Evolutionary conservation across 768 basidiomycete species (phyloP).

Genomic region (Collybiopsis confluens): DNA sequence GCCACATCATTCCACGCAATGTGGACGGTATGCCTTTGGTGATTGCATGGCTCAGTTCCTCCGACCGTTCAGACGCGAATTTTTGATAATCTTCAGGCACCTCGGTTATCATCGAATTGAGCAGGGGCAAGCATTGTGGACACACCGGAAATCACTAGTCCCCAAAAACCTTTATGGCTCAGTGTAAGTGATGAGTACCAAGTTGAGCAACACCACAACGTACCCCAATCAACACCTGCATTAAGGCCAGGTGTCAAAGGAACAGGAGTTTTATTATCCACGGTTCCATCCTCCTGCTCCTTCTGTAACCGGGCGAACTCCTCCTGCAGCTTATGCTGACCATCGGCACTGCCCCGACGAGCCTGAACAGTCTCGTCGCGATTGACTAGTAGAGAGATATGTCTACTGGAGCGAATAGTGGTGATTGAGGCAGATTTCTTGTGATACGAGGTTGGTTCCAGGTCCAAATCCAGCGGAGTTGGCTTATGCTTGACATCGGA

Average conservation of each 20-base stretch:
- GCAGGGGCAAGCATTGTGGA: conserved; percentile 7
- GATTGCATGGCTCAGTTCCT: conserved; percentile 83
- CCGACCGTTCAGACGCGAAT: conserved; percentile 76
- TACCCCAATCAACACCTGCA: conserved; percentile 72
- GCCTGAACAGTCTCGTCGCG: conserved; percentile 38
- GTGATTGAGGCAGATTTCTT: conserved; percentile 62
- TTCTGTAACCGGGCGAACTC: conserved; percentile 69
- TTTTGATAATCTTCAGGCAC: conserved; percentile 68
- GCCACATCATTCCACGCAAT: conserved; percentile 93
- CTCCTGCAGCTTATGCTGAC: conserved; percentile 68
- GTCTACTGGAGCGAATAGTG: conserved; percentile 49
- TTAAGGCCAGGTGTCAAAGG: conserved; percentile 25
- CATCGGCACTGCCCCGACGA: conserved; percentile 52
- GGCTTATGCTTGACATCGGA: neutral
- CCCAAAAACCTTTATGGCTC: conserved; percentile 81
- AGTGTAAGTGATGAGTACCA: neutral
- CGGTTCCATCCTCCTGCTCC: conserved; percentile 38
- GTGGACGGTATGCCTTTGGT: conserved; percentile 88
- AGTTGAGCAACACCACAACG: neutral
- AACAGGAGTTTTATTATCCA: conserved; percentile 23
- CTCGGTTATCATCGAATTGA: conserved; percentile 3
- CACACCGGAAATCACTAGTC: conserved; percentile 82
- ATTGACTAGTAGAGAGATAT: conserved; percentile 50
- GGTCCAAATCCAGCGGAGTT: neutral
- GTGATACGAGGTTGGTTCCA: conserved; percentile 27